phyloP scores from a whole-genome alignment of 1,139 yeast species.

The Blastobotrys serpentis region DNA sequence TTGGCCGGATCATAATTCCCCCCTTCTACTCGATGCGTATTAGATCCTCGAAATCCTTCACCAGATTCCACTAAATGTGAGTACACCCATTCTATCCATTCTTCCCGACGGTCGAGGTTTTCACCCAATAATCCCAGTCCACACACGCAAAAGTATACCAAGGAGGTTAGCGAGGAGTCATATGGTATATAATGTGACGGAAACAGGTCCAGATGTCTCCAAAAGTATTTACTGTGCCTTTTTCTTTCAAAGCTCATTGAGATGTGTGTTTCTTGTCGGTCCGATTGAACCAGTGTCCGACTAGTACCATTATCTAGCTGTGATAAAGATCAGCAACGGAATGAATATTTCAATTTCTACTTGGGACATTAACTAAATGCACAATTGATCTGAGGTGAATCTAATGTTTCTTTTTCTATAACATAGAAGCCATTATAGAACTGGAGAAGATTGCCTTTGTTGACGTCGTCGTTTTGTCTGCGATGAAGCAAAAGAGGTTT shows the following conservation, averaged over 20 bases:
- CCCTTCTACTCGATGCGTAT: constrained; percentile 40
- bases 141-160: constrained; percentile 64
- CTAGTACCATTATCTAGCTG: too few relatives aligned
- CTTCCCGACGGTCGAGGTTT: constrained; percentile 31
- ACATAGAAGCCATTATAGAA: too few relatives aligned
- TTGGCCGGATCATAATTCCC: constrained; percentile 56
- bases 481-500: too few relatives aligned
- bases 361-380: too few relatives aligned
- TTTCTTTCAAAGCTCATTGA: constrained; percentile 1
- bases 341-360: too few relatives aligned
- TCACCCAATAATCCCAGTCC: constrained; percentile 56
- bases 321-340: too few relatives aligned
- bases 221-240: constrained; percentile 34
- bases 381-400: too few relatives aligned
- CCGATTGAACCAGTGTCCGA: too few relatives aligned
- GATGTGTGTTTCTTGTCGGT: too few relatives aligned
- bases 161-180: constrained; percentile 65
- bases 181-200: constrained; percentile 37
- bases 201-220: constrained; percentile 36
- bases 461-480: too few relatives aligned
- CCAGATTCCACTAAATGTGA: constrained; percentile 45
- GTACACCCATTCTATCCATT: constrained; percentile 50
- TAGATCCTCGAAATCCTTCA: constrained; percentile 57
- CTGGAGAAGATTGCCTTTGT: too few relatives aligned
- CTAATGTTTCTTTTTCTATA: too few relatives aligned